Evolutionary conservation across 306 rosid species (phyloP), one percentile per base, ranked within the genome.

Genomic region (Canavalia gladiata): DNA sequence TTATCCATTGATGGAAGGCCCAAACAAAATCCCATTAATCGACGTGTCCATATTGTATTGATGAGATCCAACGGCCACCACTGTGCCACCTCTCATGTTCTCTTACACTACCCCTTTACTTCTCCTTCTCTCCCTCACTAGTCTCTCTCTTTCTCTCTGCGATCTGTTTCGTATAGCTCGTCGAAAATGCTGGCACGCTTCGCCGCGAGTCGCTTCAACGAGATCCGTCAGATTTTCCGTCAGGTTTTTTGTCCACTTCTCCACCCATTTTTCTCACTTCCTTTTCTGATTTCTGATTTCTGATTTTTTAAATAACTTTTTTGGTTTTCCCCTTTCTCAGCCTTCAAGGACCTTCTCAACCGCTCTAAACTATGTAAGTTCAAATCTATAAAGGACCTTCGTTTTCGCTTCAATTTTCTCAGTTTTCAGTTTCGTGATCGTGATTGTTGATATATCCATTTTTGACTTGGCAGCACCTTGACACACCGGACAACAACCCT

Each of bases 291-390:
- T 33, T 10, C 35, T 60, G 58, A 0, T 33, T 50, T 2, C 1
- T 25, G 0, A 43, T 5, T 3, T 28, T 57, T 78, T 54, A 7
- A 6, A 18, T 18, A 18, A 18, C 4, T 56, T 86, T 69, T 7
- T 18, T 51, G 1, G 6, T 18, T 46, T 34, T 18, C 13, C 67
- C 41, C 65, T 9, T 57, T 78, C 33, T 42, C 87, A 95, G 97
- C 91, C 97, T 73, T 75, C 86, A 45, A 93, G 97, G 84, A 87
- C 87, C 75, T 89, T 95, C 77, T 95, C 98, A 50, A 95, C 98
- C 49, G 98, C 98, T 74, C 93, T 95, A 7, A 95, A 95, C 80
- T 93, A 91, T 70, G 99, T 95, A 81, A 89, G 99, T 87, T 0
- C 9, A n/a, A n/a, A n/a, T n/a, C n/a, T n/a, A n/a, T n/a, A n/a